Conservation (phyloP, 2,329 filamentous ascomycete species). For the Ceratocystis albifundus region DNA sequence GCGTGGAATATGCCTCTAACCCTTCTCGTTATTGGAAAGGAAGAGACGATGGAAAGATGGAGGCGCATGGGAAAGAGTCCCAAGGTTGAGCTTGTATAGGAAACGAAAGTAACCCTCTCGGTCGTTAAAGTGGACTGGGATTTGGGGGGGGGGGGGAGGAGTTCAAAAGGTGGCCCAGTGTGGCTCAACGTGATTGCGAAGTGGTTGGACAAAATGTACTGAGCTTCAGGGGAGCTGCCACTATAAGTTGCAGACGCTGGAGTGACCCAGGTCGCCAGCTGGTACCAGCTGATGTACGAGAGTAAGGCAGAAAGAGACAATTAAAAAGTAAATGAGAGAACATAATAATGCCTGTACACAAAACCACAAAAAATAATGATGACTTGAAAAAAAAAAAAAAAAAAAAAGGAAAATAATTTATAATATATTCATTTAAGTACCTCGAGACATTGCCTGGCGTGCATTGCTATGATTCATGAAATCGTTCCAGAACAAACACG, state of each 20-base stretch:
- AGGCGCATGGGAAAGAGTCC: conserved; percentile 22
- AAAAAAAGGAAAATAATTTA: neutral
- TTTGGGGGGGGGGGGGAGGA: neutral
- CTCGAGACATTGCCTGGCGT: neutral
- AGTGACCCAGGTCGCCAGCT: neutral
- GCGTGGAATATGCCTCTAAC: conserved; percentile 17
- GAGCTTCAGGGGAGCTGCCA: conserved; percentile 3
- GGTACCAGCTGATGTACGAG: neutral
- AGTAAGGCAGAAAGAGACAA: neutral
- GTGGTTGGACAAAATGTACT: neutral
- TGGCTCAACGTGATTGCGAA: conserved; percentile 10
- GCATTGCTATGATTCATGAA: neutral
- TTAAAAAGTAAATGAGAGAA: neutral
- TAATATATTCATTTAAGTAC: neutral
- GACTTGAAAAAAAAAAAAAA: neutral
- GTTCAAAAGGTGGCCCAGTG: neutral
- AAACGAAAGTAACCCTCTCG: neutral
- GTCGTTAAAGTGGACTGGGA: conserved; percentile 1
- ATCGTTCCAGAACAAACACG: neutral
- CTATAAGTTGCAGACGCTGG: neutral
- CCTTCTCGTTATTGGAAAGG: conserved; percentile 21
- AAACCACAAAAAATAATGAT: neutral
- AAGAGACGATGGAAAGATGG: conserved; percentile 14
- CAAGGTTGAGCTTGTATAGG: conserved; percentile 2
- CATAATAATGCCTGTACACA: neutral